Evolutionary conservation across 2,329 filamentous ascomycete genomes (phyloP).

Genomic region (Diplocarpon mali): DNA sequence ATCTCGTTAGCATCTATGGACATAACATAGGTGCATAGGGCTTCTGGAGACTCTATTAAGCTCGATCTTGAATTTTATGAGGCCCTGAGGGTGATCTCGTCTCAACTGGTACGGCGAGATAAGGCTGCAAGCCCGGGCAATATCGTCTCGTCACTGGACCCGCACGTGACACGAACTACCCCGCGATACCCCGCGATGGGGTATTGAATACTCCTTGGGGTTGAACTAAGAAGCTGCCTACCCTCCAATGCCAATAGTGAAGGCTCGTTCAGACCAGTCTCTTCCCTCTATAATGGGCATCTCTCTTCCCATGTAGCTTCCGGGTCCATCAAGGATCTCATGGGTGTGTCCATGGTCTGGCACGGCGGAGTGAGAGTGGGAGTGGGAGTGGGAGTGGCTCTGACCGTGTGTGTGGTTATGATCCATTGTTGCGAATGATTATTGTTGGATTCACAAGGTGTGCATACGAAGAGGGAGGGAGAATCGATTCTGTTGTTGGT

Average conservation of each 20-base stretch:
- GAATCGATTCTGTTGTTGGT: too few relatives aligned
- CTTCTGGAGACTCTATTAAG: too few relatives aligned
- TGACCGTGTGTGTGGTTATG: conserved; percentile 15
- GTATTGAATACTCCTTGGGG: neutral
- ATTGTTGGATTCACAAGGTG: too few relatives aligned
- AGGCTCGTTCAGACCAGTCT: conserved; percentile 79
- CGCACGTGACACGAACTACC: conserved; percentile 11
- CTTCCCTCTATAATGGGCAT: conserved; percentile 87
- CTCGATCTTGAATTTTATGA: too few relatives aligned
- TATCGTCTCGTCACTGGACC: neutral
- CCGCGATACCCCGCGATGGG: conserved; percentile 6
- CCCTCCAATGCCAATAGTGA: conserved; percentile 97
- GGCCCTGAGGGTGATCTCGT: too few relatives aligned
- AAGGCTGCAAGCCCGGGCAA: too few relatives aligned
- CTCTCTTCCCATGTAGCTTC: conserved; percentile 79
- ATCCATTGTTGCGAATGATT: neutral
- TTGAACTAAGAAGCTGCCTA: conserved; percentile 31
- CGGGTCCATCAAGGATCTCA: conserved; percentile 88
- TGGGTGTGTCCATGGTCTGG: conserved; percentile 87
- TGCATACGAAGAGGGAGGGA: too few relatives aligned
- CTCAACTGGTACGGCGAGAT: too few relatives aligned
- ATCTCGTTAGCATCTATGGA: conserved; percentile 6
- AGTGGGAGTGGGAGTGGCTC: conserved; percentile 14
- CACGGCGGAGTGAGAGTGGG: conserved; percentile 45
- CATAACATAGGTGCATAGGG: neutral